phyloP scores from a whole-genome alignment of 257 asterid species.

The Rehmannia glutinosa region DNA sequence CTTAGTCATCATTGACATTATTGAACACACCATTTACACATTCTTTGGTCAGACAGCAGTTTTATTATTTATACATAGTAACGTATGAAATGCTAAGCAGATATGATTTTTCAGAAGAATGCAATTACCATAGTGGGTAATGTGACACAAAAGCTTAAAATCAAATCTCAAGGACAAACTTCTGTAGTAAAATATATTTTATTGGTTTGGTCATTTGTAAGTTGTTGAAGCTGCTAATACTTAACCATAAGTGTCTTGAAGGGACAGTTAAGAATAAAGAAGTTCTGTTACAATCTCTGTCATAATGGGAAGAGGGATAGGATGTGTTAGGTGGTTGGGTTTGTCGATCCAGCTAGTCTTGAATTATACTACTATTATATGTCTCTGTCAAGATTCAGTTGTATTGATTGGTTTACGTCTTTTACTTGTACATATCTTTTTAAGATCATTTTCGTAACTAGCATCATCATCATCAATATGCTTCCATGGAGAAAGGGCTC shows the following conservation, averaged over 20 bases:
- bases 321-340: background rate
- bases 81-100: background rate
- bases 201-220: background rate
- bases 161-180: background rate
- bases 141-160: background rate
- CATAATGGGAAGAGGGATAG: background rate
- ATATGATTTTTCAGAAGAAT: background rate
- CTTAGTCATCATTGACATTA: background rate
- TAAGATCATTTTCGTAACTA: background rate
- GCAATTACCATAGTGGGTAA: background rate
- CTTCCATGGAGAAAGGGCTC: background rate
- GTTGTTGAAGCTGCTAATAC: background rate
- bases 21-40: background rate
- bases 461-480: background rate
- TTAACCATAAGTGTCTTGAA: background rate
- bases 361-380: background rate
- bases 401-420: background rate
- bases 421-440: background rate
- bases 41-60: background rate
- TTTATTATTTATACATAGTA: background rate
- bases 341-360: background rate
- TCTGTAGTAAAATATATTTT: background rate
- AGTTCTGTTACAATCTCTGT: background rate
- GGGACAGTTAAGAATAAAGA: background rate
- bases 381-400: background rate